Conservation (phyloP, 768 basidiomycete species). For the Amanita inopinata region DNA sequence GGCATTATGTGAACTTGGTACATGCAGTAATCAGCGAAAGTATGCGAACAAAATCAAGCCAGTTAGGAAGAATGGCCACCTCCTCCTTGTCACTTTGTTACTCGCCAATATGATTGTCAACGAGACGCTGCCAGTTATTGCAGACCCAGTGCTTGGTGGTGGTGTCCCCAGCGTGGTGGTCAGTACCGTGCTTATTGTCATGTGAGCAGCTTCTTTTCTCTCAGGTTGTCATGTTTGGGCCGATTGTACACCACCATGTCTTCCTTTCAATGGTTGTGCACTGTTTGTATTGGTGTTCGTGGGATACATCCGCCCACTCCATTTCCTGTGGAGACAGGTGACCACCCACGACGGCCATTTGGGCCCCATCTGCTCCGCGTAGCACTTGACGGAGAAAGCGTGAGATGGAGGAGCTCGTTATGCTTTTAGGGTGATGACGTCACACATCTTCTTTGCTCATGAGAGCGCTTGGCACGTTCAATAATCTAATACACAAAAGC, state of each 20-base stretch:
- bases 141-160: slow-evolving; percentile 72
- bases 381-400: no score
- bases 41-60: slow-evolving; percentile 84
- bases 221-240: not conserved
- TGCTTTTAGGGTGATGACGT: slow-evolving; percentile 19
- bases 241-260: no score
- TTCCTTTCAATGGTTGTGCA: no score
- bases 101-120: slow-evolving; percentile 91
- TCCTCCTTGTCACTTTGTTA: slow-evolving; percentile 74
- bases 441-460: slow-evolving; percentile 16
- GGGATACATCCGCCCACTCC: no score
- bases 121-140: slow-evolving; percentile 78
- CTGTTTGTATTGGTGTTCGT: no score
- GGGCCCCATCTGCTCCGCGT: no score
- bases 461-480: not conserved
- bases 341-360: no score
- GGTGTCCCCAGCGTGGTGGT: slow-evolving; percentile 70
- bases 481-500: no score
- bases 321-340: no score
- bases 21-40: slow-evolving; percentile 59
- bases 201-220: slow-evolving; percentile 40
- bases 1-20: slow-evolving; percentile 2
- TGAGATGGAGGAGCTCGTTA: not conserved
- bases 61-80: slow-evolving; percentile 74
- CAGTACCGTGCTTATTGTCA: slow-evolving; percentile 79